phyloP scores from a whole-genome alignment of 1,284 basidiomycete species.

The Ganoderma sp. region DNA sequence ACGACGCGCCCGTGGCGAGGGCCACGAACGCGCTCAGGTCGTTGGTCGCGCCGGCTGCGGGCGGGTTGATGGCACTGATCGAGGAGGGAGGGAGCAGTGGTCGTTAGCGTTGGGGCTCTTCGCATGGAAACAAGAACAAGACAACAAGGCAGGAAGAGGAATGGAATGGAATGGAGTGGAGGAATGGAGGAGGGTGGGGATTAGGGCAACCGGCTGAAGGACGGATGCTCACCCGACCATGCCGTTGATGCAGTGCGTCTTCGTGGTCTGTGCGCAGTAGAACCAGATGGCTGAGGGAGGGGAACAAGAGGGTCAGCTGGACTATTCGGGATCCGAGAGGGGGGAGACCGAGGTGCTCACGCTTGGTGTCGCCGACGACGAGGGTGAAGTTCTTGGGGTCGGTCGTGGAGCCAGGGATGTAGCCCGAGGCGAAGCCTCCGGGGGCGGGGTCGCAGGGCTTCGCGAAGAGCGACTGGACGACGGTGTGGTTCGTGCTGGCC shows the following conservation, averaged over 20 bases:
- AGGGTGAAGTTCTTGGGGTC: constrained; percentile 48
- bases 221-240: constrained; percentile 44
- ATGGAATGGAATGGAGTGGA: neutral
- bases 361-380: constrained; percentile 50
- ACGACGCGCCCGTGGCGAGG: constrained; percentile 41
- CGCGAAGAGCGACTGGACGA: constrained; percentile 57
- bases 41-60: constrained; percentile 50
- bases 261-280: constrained; percentile 58
- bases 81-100: neutral
- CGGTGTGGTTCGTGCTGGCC: constrained; percentile 56
- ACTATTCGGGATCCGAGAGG: neutral
- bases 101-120: neutral
- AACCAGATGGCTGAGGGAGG: constrained; percentile 59
- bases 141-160: too few species aligned
- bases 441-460: constrained; percentile 51
- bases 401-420: constrained; percentile 37
- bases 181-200: too few species aligned
- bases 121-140: too few species aligned
- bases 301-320: neutral
- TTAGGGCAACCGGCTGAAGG: neutral
- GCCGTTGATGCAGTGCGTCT: constrained; percentile 51
- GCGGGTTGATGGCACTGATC: constrained; percentile 59
- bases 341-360: constrained; percentile 38
- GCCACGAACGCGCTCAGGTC: constrained; percentile 52
- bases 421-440: constrained; percentile 59